Base-by-base conservation (phyloP, 2,329 filamentous ascomycete species). In the Onygena corvina region DNA sequence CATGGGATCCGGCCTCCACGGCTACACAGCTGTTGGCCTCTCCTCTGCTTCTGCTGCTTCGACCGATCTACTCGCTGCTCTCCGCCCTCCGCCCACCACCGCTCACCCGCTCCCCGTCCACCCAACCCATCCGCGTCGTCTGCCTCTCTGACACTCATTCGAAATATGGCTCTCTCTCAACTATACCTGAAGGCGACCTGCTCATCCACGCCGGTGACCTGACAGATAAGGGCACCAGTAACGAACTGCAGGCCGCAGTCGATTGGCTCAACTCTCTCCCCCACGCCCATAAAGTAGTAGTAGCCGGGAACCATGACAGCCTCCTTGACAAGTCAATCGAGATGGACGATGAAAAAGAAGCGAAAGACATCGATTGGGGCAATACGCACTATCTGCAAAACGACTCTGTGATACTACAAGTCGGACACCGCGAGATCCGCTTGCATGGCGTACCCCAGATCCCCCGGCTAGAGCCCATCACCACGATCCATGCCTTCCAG, bases 121-220 rank as follows among this genome's bases (percentile, higher is more conserved):
- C 62, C 49, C 71, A 69, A 1, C 68, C 77, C 4, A 77, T 95
- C 60, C 80, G 81, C 52, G 75, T 95, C 21, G 85, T 95, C 54
- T 94, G 86, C 67, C 79, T 95, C 55, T 90, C 87, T 7, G 90
- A 95, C 67, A 95, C 90, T 0, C 90, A 95, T 68, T 58, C 72
- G n/a, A 72, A 93, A 0, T 56, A 36, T 14, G 20, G 21, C 8
- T 20, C 64, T 56, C 65, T 63, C 55, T 35, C 52, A 9, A 58
- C 64, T 29, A 54, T 69, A 2, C 87, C 88, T 0, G 67, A 75
- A 7, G 89, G 88, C 50, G 88, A 95, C 64, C 72, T 95, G 18
- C 76, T 96, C 45, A 84, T 96, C 58, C 90, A 95, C 62, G 85
- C 87, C 1, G 90, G 90, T 31, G 90, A 96, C 67, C 72, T 94